A percentile compares a stretch with the other conserved stretches of the same genome.
Evolutionary conservation across 2,329 filamentous ascomycete species (phyloP).

Genomic region (Aspergillus fumigatiaffinis): DNA sequence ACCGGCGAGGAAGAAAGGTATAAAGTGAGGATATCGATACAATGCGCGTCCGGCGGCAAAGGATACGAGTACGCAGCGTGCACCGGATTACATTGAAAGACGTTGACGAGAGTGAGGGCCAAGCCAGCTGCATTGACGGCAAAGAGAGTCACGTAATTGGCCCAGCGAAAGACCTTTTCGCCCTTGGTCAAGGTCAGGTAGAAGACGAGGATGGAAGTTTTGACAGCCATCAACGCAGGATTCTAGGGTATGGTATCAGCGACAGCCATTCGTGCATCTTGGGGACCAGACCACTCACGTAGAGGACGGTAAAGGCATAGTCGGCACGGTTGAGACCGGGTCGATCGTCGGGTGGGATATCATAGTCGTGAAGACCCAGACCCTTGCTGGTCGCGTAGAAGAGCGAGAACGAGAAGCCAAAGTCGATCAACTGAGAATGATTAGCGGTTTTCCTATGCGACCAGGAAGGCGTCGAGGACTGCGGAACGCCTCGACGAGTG

Average conservation of each 20-base stretch:
- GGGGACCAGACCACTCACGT: constrained; percentile 40
- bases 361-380: constrained; percentile 39
- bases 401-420: constrained; percentile 45
- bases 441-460: constrained; percentile 7
- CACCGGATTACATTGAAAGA: constrained; percentile 79
- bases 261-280: constrained; percentile 1
- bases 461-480: not conserved
- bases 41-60: constrained; percentile 45
- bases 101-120: constrained; percentile 78
- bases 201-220: constrained; percentile 88
- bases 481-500: too few relatives aligned
- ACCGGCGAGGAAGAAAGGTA: constrained; percentile 75
- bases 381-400: constrained; percentile 43
- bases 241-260: constrained; percentile 53
- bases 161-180: constrained; percentile 70
- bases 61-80: constrained; percentile 61
- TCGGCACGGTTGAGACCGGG: constrained; percentile 44
- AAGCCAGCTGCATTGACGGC: constrained; percentile 75
- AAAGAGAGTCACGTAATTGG: constrained; percentile 73
- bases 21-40: constrained; percentile 60
- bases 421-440: constrained; percentile 36
- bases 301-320: constrained; percentile 60
- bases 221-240: constrained; percentile 83
- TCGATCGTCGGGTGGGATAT: constrained; percentile 31
- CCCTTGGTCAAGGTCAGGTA: constrained; percentile 80